Percentiles rank a stretch among this genome's conserved stretches.
Evolutionary conservation across 495 filamentous ascomycete species (phyloP).

Genomic region (Hypoxylon lienhwacheense): DNA sequence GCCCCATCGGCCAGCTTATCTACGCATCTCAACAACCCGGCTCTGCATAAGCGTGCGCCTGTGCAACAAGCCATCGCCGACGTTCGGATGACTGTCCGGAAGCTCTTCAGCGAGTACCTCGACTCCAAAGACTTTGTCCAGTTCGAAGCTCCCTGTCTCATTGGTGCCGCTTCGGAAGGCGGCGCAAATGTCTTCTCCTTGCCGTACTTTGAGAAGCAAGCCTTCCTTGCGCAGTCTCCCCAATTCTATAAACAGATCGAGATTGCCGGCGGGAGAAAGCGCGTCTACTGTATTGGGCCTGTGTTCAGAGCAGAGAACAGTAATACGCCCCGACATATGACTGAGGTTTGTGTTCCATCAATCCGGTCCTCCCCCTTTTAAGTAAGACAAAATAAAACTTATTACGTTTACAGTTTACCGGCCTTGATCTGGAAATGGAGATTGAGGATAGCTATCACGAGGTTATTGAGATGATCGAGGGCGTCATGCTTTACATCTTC

Average conservation of each 20-base stretch:
- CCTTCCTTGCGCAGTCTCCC: conserved; percentile 80
- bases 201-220: conserved; percentile 84
- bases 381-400: background rate
- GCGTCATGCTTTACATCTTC: conserved; percentile 88
- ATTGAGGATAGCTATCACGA: conserved; percentile 89
- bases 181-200: conserved; percentile 92
- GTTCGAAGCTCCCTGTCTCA: conserved; percentile 87
- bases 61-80: conserved; percentile 81
- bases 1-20: conserved; percentile 67
- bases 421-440: conserved; percentile 97
- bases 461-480: conserved; percentile 76
- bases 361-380: background rate
- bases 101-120: conserved; percentile 80
- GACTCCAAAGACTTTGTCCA: conserved; percentile 74
- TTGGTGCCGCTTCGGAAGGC: conserved; percentile 88
- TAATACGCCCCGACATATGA: conserved; percentile 95
- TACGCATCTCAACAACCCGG: conserved; percentile 83
- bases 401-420: conserved; percentile 64
- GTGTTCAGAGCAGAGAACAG: conserved; percentile 97
- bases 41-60: conserved; percentile 85
- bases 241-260: conserved; percentile 97
- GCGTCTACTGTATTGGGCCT: conserved; percentile 84
- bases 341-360: conserved; percentile 55
- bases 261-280: conserved; percentile 88
- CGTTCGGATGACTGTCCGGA: conserved; percentile 79